Base-by-base conservation (phyloP, 768 basidiomycete species). In the Russula virescens region DNA sequence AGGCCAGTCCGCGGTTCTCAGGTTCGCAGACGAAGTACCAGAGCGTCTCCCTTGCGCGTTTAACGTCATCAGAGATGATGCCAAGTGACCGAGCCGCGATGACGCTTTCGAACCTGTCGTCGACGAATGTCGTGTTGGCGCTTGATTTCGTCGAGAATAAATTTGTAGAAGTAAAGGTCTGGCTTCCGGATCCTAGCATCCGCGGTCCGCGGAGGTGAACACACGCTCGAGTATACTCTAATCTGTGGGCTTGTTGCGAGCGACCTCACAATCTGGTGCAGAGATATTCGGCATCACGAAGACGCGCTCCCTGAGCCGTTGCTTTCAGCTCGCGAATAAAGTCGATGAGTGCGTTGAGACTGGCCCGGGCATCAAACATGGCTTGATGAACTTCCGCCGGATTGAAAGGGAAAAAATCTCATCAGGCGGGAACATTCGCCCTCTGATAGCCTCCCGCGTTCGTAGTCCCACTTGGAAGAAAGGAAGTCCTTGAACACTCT, bases 281-380 rank as follows among this genome's bases (percentile, higher is more conserved):
- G n/a, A n/a, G n/a, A n/a, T n/a, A n/a, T n/a, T 84, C 83, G 81
- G 83, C 80, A 83, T 82, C 38, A 81, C 83, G 55, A 78, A 82
- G 35, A 84, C 75, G 69, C 6, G 68, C 58, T 23, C 70, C 72
- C 13, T 72, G 60, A 3, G 74, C 73, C 60, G 76, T 71, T 8
- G 66, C 62, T 63, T 80, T 80, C 46, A 84, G 73, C 54, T 81
- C 76, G 2, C 75, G 75, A 47, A 84, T 78, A 28, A 84, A 70
- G 10, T 69, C 64, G 38, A 81, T 76, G 66, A 83, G 72, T 19
- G 75, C 71, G 31, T 77, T 68, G 66, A 84, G 70, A 10, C 82
- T 81, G 26, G 79, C 76, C 1, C 80, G 77, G 45, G 81, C 81
- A 47, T 79, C 73, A 46, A 75, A 66, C 68, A 85, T 78, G 0